These are phyloP conservation scores for Phalaenopsis aphrodite DNA, from an alignment of 106 monocot species.

Conservation along the genomic window DNA sequence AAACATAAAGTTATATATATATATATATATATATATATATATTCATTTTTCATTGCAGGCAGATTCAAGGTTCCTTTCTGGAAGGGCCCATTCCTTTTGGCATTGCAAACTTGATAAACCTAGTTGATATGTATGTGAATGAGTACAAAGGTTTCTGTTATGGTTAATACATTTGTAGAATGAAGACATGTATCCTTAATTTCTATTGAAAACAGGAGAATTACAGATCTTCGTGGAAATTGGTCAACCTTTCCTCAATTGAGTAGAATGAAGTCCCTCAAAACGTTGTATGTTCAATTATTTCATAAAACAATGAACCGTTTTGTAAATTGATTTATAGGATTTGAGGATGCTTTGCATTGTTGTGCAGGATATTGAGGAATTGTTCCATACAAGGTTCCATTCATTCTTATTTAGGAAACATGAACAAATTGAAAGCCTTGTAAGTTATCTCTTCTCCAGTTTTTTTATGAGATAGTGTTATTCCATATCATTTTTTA, in stretches of 20 bases:
- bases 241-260: constrained; percentile 47
- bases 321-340: not conserved
- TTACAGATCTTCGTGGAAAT: constrained; percentile 61
- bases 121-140: constrained; percentile 56
- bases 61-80: constrained; percentile 51
- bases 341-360: not conserved
- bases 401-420: constrained; percentile 51
- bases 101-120: constrained; percentile 47
- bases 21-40: not conserved
- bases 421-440: constrained; percentile 36
- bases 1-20: not conserved
- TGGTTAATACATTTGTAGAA: not conserved
- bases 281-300: constrained; percentile 42
- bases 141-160: not conserved
- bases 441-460: constrained; percentile 23
- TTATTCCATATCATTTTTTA: not conserved
- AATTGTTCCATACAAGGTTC: constrained; percentile 66
- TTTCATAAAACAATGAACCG: not conserved
- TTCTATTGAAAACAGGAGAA: constrained; percentile 46
- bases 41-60: constrained; percentile 23
- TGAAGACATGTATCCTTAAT: not conserved
- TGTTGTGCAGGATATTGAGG: constrained; percentile 47
- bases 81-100: constrained; percentile 63
- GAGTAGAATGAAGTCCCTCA: constrained; percentile 41
- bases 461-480: not conserved